Evolutionary conservation across 2,329 filamentous ascomycete genomes (phyloP).

Genomic region (Claviceps maximensis): DNA sequence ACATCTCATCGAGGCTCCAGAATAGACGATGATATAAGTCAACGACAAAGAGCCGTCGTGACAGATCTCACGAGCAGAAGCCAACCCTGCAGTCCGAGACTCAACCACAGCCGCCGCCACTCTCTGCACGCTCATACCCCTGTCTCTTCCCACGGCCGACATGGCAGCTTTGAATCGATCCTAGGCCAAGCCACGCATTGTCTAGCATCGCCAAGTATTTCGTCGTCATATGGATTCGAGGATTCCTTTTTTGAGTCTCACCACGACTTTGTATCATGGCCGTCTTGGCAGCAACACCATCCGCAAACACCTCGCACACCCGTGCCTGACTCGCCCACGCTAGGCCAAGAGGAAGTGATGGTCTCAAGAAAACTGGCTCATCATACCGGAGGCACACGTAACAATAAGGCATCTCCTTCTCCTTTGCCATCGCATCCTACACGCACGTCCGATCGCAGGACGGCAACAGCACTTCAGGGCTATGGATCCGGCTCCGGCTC

Average conservation of each 20-base stretch:
- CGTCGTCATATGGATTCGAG: background rate
- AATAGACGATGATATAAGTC: background rate
- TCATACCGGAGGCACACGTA: background rate
- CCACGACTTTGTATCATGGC: background rate
- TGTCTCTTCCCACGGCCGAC: background rate
- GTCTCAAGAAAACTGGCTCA: background rate
- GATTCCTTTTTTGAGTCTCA: background rate
- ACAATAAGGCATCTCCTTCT: background rate
- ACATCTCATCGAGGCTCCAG: background rate
- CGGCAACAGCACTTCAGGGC: background rate
- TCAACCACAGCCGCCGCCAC: background rate
- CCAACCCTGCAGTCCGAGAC: background rate
- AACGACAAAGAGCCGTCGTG: background rate
- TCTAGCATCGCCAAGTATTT: background rate
- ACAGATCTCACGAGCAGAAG: background rate
- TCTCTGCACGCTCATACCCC: background rate
- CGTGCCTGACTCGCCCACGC: slow-evolving; percentile 4
- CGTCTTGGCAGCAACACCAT: background rate
- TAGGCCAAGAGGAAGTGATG: slow-evolving; percentile 1
- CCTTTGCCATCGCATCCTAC: background rate
- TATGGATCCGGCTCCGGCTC: slow-evolving; percentile 3
- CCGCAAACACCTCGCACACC: background rate
- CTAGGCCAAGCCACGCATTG: background rate
- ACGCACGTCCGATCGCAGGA: background rate
- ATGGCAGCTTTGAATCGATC: slow-evolving; percentile 1